phyloP scores from a whole-genome alignment of 441 rosid genomes.

The Isatis lusitanica region DNA sequence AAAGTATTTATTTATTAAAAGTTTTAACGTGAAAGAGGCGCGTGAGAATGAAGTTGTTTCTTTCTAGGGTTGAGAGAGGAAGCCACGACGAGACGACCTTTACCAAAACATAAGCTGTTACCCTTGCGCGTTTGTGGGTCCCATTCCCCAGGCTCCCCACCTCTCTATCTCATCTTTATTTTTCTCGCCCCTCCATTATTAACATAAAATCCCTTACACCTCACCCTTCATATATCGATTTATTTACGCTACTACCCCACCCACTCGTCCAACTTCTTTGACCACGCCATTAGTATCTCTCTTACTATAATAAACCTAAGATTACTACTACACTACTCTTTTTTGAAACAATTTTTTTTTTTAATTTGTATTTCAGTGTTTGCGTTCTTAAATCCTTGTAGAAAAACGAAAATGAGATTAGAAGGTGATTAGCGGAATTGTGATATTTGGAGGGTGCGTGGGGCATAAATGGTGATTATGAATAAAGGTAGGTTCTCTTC shows the following conservation, averaged over 20 bases:
- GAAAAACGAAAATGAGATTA: neutral
- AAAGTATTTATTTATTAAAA: too few relatives aligned
- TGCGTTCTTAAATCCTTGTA: neutral
- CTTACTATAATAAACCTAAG: neutral
- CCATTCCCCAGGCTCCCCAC: neutral
- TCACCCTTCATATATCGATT: neutral
- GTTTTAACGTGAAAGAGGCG: slow-evolving; percentile 10
- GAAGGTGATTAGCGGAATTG: neutral
- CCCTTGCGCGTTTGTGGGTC: slow-evolving; percentile 19
- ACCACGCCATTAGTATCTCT: slow-evolving; percentile 11
- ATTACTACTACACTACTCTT: neutral
- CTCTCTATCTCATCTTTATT: neutral
- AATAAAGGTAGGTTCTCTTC: neutral
- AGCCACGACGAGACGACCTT: slow-evolving; percentile 33
- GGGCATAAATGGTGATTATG: neutral
- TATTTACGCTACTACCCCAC: slow-evolving; percentile 28
- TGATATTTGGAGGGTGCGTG: neutral
- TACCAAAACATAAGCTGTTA: neutral
- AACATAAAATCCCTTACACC: neutral
- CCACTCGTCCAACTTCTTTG: slow-evolving; percentile 28
- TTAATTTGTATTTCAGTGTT: neutral
- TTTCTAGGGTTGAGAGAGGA: slow-evolving; percentile 25
- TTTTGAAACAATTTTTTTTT: neutral
- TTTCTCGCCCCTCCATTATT: neutral
- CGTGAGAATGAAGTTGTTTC: slow-evolving; percentile 18